Evolutionary conservation across 192 early-diverging fungal species (phyloP).

Genomic region (Coemansia sp.): DNA sequence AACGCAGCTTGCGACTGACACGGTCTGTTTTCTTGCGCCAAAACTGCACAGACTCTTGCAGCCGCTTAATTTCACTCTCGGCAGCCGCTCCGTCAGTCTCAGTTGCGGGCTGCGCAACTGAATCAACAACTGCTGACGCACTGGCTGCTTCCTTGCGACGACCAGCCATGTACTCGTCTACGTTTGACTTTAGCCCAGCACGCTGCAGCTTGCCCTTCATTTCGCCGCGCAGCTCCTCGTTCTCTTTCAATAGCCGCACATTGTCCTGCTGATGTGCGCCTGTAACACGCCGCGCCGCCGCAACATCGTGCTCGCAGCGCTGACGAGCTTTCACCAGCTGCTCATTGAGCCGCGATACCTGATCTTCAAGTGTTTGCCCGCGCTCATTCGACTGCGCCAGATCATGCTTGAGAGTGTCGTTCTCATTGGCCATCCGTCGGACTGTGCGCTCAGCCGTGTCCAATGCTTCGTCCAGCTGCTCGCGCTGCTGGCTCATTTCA

Average conservation of each 20-base stretch:
- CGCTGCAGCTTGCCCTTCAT: constrained; percentile 56
- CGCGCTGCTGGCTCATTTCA: constrained; percentile 31
- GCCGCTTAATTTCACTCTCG: constrained; percentile 32
- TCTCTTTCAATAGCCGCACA: constrained; percentile 53
- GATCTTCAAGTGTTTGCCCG: constrained; percentile 59
- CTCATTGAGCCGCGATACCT: constrained; percentile 21
- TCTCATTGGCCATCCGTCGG: constrained; percentile 51
- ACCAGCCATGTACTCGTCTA: constrained; percentile 52
- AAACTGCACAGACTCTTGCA: constrained; percentile 42
- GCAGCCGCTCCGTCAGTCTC: constrained; percentile 9
- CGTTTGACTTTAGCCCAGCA: constrained; percentile 46
- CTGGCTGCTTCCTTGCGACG: constrained; percentile 13
- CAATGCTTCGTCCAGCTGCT: constrained; percentile 27
- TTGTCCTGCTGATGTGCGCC: constrained; percentile 65
- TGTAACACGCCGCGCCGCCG: constrained; percentile 56
- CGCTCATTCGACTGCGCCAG: constrained; percentile 58
- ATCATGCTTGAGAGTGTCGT: constrained; percentile 58
- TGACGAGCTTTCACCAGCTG: constrained; percentile 55
- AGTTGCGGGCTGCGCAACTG: neutral
- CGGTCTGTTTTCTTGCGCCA: constrained; percentile 46
- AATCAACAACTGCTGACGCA: neutral
- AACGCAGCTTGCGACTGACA: constrained; percentile 36
- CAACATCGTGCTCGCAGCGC: constrained; percentile 66
- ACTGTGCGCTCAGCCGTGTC: constrained; percentile 20
- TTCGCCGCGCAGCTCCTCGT: constrained; percentile 62